These are phyloP conservation scores for Diaporthe aspalathi DNA, from an alignment of 2,329 filamentous ascomycete species.

Conservation along the genomic window DNA sequence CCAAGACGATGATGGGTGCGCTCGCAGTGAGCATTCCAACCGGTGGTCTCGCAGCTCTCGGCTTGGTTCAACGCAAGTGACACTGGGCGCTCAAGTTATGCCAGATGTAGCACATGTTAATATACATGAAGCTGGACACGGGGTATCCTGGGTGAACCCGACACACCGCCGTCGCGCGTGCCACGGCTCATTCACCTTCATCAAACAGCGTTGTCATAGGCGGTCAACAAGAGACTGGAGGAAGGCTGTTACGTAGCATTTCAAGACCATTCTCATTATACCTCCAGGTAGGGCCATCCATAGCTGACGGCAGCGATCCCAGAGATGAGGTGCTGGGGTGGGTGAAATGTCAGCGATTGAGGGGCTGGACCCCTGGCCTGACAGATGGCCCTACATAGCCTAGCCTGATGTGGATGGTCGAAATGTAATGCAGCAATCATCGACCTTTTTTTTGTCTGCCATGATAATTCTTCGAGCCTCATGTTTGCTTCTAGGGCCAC, in stretches of 20 bases:
- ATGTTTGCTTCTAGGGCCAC: too few relatives aligned
- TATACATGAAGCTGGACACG: neutral
- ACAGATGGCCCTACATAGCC: conserved; percentile 19
- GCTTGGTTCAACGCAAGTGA: neutral
- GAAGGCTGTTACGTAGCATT: neutral
- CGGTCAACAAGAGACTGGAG: conserved; percentile 1
- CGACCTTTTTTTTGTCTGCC: neutral
- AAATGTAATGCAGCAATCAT: conserved; percentile 28
- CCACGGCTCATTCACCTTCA: neutral
- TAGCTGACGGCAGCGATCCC: neutral
- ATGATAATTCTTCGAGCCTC: too few relatives aligned
- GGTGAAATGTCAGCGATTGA: neutral
- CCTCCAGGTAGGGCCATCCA: neutral
- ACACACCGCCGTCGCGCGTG: conserved; percentile 10
- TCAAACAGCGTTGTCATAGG: neutral
- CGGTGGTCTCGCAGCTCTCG: neutral
- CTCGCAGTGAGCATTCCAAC: neutral
- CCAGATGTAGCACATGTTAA: neutral
- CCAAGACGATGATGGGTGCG: too few relatives aligned
- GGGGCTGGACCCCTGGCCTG: neutral
- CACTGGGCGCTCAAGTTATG: too few relatives aligned
- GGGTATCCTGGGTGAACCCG: neutral
- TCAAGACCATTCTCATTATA: neutral
- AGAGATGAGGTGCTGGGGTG: neutral
- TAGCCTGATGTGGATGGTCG: neutral